A percentile compares a stretch with the other conserved stretches of the same genome.
Conservation (phyloP, 2,329 filamentous ascomycete species). For the Scedosporium aurantiacum region DNA sequence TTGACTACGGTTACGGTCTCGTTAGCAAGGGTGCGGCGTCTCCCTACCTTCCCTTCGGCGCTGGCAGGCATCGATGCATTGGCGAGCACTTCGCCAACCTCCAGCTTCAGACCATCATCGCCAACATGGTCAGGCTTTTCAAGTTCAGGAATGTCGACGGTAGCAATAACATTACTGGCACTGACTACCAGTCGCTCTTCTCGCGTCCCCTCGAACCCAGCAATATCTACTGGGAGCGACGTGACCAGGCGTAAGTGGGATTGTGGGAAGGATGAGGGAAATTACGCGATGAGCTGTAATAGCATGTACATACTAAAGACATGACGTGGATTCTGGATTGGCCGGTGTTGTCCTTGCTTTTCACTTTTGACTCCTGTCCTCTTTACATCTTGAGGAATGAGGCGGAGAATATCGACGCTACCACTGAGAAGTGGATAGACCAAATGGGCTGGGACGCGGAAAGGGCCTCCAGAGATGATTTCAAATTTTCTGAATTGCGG, state of each 20-base stretch:
- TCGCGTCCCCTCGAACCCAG: constrained; percentile 62
- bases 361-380: background rate
- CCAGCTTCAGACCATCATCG: constrained; percentile 78
- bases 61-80: constrained; percentile 86
- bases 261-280: background rate
- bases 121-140: constrained; percentile 64
- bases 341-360: background rate
- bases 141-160: constrained; percentile 69
- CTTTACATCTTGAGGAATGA: background rate
- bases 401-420: background rate
- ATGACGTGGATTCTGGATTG: background rate
- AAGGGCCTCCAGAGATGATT: too few species aligned
- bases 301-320: constrained; percentile 12
- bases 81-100: constrained; percentile 94
- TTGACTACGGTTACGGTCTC: constrained; percentile 89
- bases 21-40: constrained; percentile 84
- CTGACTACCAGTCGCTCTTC: constrained; percentile 61
- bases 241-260: constrained; percentile 29
- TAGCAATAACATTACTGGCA: constrained; percentile 55
- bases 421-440: background rate
- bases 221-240: constrained; percentile 64
- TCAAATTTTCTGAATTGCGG: constrained; percentile 2
- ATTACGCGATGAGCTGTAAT: constrained; percentile 6
- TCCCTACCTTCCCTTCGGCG: constrained; percentile 89
- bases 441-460: background rate